A percentile compares a stretch with the other conserved stretches of the same genome.
Evolutionary conservation across 352 stramenopile genomes (phyloP).

Genomic region (Plasmopara viticola): DNA sequence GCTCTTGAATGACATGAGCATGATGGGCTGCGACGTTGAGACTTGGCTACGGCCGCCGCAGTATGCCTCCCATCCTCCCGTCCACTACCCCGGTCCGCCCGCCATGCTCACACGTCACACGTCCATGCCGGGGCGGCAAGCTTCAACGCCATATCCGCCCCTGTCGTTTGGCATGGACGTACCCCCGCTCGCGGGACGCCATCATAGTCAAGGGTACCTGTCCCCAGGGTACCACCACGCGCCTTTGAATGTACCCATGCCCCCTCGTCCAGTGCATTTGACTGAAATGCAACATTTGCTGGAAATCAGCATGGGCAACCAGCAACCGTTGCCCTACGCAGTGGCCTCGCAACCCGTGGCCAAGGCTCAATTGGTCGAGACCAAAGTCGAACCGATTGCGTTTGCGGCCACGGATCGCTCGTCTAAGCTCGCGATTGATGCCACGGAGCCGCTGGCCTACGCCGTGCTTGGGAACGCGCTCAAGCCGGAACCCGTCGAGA

Average conservation of each 20-base stretch:
- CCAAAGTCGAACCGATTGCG: conserved; percentile 64
- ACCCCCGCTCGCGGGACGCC: conserved; percentile 42
- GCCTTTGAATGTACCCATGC: conserved; percentile 30
- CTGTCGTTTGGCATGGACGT: conserved; percentile 23
- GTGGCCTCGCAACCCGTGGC: conserved; percentile 13
- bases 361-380: conserved; percentile 23
- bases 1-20: conserved; percentile 54
- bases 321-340: conserved; percentile 39
- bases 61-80: conserved; percentile 22
- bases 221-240: conserved; percentile 30
- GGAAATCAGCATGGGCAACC: conserved; percentile 55
- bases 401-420: conserved; percentile 31
- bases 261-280: conserved; percentile 33
- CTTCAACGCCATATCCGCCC: conserved; percentile 16
- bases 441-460: conserved; percentile 63
- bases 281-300: conserved; percentile 50
- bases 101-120: conserved; percentile 59
- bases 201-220: conserved; percentile 64
- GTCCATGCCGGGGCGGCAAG: conserved; percentile 53
- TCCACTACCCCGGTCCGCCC: conserved; percentile 41
- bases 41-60: conserved; percentile 37
- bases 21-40: conserved; percentile 65
- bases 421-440: conserved; percentile 38
- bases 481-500: conserved; percentile 15
- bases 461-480: conserved; percentile 36